These are phyloP conservation scores for Colletotrichum agaves DNA, from an alignment of 2,329 filamentous ascomycete genomes.

Conservation along the genomic window DNA sequence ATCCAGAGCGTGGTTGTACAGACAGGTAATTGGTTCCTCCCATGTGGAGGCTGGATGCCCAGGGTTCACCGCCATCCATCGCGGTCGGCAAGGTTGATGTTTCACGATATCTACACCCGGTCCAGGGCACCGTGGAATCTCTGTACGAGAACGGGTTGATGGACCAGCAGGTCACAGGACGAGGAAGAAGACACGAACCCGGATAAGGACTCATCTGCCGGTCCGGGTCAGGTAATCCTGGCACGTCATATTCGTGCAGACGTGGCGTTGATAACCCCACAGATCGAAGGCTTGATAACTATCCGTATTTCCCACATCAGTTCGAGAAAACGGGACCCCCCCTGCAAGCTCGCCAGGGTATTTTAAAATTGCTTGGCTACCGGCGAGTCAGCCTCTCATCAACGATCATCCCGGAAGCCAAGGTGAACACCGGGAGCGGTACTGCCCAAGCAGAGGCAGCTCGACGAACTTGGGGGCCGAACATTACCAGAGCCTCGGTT, in stretches of 20 bases:
- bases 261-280: constrained; percentile 11
- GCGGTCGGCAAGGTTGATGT: constrained; percentile 4
- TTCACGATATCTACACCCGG: neutral
- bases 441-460: constrained; percentile 3
- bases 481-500: constrained; percentile 1
- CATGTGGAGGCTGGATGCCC: constrained; percentile 8
- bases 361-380: constrained; percentile 17
- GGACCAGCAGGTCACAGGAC: neutral
- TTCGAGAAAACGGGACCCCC: constrained; percentile 1
- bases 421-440: constrained; percentile 7
- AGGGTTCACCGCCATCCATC: constrained; percentile 9
- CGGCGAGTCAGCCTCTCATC: constrained; percentile 24
- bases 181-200: neutral
- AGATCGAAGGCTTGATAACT: constrained; percentile 15
- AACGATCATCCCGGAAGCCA: constrained; percentile 34
- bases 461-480: neutral
- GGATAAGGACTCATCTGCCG: neutral
- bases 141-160: neutral
- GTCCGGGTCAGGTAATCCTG: neutral
- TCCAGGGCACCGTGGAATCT: neutral
- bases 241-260: neutral
- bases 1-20: neutral
- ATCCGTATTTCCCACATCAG: neutral
- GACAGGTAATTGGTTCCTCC: constrained; percentile 6
- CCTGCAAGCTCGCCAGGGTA: constrained; percentile 18